Evolutionary conservation across 164 flowering plant species (phyloP).

Genomic region (Nymphaea colorata): DNA sequence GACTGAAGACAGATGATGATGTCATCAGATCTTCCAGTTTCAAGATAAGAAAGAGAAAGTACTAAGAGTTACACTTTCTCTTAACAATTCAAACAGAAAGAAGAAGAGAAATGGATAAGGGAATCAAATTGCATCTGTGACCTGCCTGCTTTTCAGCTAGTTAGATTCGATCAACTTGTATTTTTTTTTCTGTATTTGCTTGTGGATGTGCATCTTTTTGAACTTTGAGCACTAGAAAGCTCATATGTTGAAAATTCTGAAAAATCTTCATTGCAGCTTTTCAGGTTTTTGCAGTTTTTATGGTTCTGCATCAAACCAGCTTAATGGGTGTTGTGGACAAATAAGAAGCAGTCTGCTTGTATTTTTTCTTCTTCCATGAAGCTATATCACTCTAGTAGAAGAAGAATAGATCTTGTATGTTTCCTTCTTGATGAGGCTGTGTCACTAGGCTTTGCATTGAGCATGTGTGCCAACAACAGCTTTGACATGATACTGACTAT

Average conservation of each 20-base stretch:
- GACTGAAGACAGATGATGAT: conserved; percentile 53
- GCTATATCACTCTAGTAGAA: too few relatives aligned
- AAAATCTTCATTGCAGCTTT: not conserved
- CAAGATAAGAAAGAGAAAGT: conserved; percentile 67
- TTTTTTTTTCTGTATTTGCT: not conserved
- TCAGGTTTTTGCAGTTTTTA: too few relatives aligned
- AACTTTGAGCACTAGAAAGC: too few relatives aligned
- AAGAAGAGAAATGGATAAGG: not conserved
- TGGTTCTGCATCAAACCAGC: not conserved
- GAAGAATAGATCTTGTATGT: too few relatives aligned
- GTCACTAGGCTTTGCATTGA: too few relatives aligned
- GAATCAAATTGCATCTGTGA: not conserved
- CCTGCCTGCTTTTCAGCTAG: not conserved
- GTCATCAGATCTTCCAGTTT: conserved; percentile 66
- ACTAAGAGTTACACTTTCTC: conserved; percentile 7
- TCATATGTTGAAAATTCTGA: too few relatives aligned
- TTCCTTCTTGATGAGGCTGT: too few relatives aligned
- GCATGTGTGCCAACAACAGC: too few relatives aligned
- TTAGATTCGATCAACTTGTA: not conserved
- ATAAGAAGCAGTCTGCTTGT: not conserved
- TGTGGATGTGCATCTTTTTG: not conserved
- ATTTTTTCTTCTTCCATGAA: not conserved
- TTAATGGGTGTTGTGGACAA: not conserved
- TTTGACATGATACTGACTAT: too few relatives aligned
- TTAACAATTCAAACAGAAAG: not conserved